Evolutionary conservation across 768 basidiomycete species (phyloP), one percentile per base, ranked within the genome.

Genomic region (Leucogyrophana mollusca): DNA sequence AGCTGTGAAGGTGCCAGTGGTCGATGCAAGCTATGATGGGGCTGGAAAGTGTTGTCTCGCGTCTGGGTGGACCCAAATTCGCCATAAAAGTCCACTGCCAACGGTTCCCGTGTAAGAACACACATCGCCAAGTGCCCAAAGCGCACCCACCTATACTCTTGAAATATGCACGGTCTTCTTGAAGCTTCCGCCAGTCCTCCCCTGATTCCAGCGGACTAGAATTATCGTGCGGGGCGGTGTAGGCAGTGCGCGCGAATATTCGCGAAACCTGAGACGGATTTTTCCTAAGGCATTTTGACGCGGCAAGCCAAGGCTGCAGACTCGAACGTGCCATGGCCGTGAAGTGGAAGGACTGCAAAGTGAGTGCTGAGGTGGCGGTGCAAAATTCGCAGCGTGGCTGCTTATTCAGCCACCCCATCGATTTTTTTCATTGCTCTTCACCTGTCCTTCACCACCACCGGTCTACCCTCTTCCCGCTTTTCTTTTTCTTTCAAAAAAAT

Each of bases 31-130:
- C 71, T 56, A 50, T 93, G 82, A 49, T 89, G 79, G 2, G 90
- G 83, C 64, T 83, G 83, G 66, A 78, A 94, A 27, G 82, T 73
- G 48, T 78, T 88, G 16, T 82, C 71, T 6, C 80, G 70, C 40
- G 71, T 82, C 63, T 84, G 83, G 0, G 82, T 82, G 17, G 93
- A 94, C n/a, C 93, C 92, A 62, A 89, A 81, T 42, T 77, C 66
- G 33, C 74, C 72, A 49, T 91, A 79, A 30, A 76, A 69, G 45
- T 85, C 73, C 43, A 81, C 88, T 90, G 24, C 16, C 18, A 45
- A 41, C 14, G 13, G 51, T 17, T 23, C 14, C 39, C 48, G 47
- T 48, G 65, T 43, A 30, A 56, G 39, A 30, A 25, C 9, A 10
- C 16, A 13, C 36, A 41, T 39, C 23, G 24, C 38, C 34, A 42